Conservation (phyloP, 495 filamentous ascomycete genomes). For the Daldinia loculata region DNA sequence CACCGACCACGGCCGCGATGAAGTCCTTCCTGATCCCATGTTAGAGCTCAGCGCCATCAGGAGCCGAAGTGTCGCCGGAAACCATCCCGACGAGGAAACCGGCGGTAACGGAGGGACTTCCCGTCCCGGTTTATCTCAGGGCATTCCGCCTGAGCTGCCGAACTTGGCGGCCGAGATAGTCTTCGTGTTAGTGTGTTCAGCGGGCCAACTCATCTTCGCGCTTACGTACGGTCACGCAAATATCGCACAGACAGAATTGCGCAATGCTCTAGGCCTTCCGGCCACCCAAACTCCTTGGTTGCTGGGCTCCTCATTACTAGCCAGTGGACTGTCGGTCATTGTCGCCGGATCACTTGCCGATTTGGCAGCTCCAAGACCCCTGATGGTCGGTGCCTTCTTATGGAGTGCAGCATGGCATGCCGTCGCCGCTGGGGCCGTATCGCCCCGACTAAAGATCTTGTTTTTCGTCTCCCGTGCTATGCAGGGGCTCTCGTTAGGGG, state of each 20-base stretch:
- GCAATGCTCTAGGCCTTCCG: slow-evolving; percentile 48
- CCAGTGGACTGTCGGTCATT: slow-evolving; percentile 57
- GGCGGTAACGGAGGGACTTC: neutral
- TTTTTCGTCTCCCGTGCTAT: slow-evolving; percentile 65
- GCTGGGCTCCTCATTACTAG: slow-evolving; percentile 51
- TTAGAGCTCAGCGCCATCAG: slow-evolving; percentile 29
- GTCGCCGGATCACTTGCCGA: slow-evolving; percentile 57
- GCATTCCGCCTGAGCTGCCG: slow-evolving; percentile 50
- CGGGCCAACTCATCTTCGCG: slow-evolving; percentile 57
- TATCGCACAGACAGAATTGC: slow-evolving; percentile 50
- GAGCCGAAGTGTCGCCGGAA: slow-evolving; percentile 25
- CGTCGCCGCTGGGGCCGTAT: slow-evolving; percentile 51
- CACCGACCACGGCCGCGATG: slow-evolving; percentile 19
- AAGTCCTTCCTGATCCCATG: slow-evolving; percentile 28
- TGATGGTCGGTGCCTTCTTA: slow-evolving; percentile 57
- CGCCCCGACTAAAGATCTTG: slow-evolving; percentile 53
- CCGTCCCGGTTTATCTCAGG: slow-evolving; percentile 34
- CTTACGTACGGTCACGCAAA: slow-evolving; percentile 56
- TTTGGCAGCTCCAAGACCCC: slow-evolving; percentile 50
- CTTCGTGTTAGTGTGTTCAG: slow-evolving; percentile 56
- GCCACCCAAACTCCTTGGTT: slow-evolving; percentile 57
- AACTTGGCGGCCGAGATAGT: slow-evolving; percentile 52
- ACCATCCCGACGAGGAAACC: slow-evolving; percentile 13
- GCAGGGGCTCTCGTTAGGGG: slow-evolving; percentile 66
- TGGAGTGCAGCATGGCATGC: slow-evolving; percentile 58